Conservation (phyloP, 2,329 filamentous ascomycete genomes). For the Sphaerulina populicola region DNA sequence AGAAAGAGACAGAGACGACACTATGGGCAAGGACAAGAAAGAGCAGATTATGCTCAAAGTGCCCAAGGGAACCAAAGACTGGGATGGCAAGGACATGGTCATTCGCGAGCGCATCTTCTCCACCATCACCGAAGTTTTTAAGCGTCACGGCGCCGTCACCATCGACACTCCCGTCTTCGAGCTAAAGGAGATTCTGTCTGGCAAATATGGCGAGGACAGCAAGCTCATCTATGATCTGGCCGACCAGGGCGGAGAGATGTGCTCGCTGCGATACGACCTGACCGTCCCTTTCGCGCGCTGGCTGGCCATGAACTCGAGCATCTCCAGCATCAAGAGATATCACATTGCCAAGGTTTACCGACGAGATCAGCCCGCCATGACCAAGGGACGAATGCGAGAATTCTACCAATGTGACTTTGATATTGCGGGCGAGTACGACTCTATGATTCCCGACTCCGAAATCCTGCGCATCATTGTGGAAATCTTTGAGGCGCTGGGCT, state of each 20-base stretch:
- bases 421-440: slow-evolving; percentile 77
- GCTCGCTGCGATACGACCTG: slow-evolving; percentile 76
- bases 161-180: slow-evolving; percentile 82
- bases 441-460: slow-evolving; percentile 89
- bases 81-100: slow-evolving; percentile 68
- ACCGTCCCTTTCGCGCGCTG: slow-evolving; percentile 87
- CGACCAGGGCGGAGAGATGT: slow-evolving; percentile 79
- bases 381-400: slow-evolving; percentile 86
- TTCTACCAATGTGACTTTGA: slow-evolving; percentile 98
- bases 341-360: slow-evolving; percentile 91
- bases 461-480: slow-evolving; percentile 76
- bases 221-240: slow-evolving; percentile 86
- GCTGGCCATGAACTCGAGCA: slow-evolving; percentile 79
- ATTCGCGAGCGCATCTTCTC: slow-evolving; percentile 72
- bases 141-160: slow-evolving; percentile 69
- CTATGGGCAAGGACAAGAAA: slow-evolving; percentile 37
- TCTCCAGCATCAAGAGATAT: slow-evolving; percentile 83
- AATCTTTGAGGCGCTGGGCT: slow-evolving; percentile 72
- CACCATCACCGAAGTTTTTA: slow-evolving; percentile 70
- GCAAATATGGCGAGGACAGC: slow-evolving; percentile 87
- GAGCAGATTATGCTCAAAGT: slow-evolving; percentile 62
- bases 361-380: slow-evolving; percentile 74
- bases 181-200: slow-evolving; percentile 73
- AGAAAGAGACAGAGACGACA: slow-evolving; percentile 18
- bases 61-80: slow-evolving; percentile 86